Evolutionary conservation across 495 filamentous ascomycete species (phyloP), one percentile per base, ranked within the genome.

Genomic region (Pseudotulostoma volvatum): DNA sequence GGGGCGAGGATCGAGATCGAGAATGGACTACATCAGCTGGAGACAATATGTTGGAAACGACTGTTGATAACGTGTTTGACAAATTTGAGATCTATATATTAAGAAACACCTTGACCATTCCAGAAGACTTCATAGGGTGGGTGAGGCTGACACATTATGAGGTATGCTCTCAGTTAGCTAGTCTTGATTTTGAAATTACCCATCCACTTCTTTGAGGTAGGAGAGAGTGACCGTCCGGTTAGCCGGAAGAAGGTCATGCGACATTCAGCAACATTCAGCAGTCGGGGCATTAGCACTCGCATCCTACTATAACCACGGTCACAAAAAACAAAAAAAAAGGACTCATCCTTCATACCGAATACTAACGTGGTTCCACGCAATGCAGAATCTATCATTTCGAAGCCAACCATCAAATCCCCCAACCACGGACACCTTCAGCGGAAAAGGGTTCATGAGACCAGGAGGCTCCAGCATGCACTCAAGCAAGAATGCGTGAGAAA

Each of bases 71-170:
- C 53, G 74, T 77, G 19, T 88, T 86, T 44, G 82, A 88, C 50
- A 76, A 74, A 38, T 72, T 86, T 37, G 82, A 88, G 53, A 71
- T 88, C 19, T 93, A 83, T 56, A 75, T 80, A 18, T 62, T 97
- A 61, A 69, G 90, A 44, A 95, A 93, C 56, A 82, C 93, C 42
- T 63, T 97, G 45, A 77, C 73, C 7, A 74, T 95, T 21, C 74
- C 76, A 1, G 65, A 73, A 21, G 81, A 82, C 28, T 55, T 93
- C 37, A 70, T 75, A 47, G 59, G 66, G 28, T 93, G 80, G 76
- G 76, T 96, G 40, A 67, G 76, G 37, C 61, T 97, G 39, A 73
- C 70, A 34, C 87, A 95, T 69, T 94, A 97, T 59, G 76, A 86
- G 61, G 77, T 80, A 48, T 52, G 69, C 15, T n/a, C n/a, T n/a